Conservation (phyloP, 2,329 filamentous ascomycete genomes). For the Cladophialophora carrionii region DNA sequence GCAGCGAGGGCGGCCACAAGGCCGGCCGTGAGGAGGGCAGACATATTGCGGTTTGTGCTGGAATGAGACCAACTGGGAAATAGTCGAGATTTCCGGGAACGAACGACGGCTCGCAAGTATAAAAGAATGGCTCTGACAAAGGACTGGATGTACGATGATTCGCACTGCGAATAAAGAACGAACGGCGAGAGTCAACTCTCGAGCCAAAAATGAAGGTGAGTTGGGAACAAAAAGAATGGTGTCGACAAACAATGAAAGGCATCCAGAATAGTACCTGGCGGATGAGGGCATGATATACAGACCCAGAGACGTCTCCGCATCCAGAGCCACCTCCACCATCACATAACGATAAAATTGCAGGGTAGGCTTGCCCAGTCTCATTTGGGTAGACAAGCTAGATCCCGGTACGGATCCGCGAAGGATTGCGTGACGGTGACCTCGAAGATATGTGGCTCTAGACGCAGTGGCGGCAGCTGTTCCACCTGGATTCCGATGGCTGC, state of each 20-base stretch:
- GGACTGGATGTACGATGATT: constrained; percentile 33
- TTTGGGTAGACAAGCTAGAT: constrained; percentile 9
- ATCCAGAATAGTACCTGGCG: constrained; percentile 6
- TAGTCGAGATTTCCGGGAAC: constrained; percentile 21
- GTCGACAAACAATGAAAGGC: constrained; percentile 22
- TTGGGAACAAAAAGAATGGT: constrained; percentile 24
- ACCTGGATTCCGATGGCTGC: constrained; percentile 16
- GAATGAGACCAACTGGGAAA: neutral
- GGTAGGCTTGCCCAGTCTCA: constrained; percentile 11
- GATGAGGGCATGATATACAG: constrained; percentile 20
- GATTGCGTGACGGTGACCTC: constrained; percentile 11
- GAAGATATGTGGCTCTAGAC: neutral
- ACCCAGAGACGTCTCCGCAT: neutral
- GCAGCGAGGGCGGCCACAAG: constrained; percentile 33
- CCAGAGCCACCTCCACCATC: constrained; percentile 2
- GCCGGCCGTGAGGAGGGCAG: constrained; percentile 28
- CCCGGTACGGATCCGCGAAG: constrained; percentile 1
- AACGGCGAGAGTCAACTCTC: constrained; percentile 35
- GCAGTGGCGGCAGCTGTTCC: constrained; percentile 20
- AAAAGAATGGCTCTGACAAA: constrained; percentile 30
- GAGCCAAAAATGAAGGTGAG: constrained; percentile 34
- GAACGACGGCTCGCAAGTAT: constrained; percentile 20
- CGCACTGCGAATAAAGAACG: constrained; percentile 35
- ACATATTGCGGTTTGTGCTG: constrained; percentile 24
- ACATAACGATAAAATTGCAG: constrained; percentile 28